Evolutionary conservation across 768 basidiomycete genomes (phyloP).

Genomic region (Rhizopogon vinicolor): DNA sequence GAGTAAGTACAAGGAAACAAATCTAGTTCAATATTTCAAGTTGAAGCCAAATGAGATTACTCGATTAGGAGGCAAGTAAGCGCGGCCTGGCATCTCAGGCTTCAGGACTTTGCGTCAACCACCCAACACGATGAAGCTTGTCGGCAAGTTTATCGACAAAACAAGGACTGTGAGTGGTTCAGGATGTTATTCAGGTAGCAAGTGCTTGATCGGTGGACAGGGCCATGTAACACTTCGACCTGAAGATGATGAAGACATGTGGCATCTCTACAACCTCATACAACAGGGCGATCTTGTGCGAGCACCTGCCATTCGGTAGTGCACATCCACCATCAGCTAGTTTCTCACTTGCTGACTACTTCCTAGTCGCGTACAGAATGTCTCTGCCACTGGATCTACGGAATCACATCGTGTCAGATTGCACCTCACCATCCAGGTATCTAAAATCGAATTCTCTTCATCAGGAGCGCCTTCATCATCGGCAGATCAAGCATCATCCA

Average conservation of each 20-base stretch:
- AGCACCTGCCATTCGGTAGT: conserved; percentile 78
- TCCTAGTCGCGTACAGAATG: conserved; percentile 76
- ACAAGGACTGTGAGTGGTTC: conserved; percentile 59
- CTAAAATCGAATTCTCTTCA: conserved; percentile 77
- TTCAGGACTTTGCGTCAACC: not conserved
- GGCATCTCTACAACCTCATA: conserved; percentile 98
- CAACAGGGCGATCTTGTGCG: conserved; percentile 83
- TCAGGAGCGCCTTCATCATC: conserved; percentile 49
- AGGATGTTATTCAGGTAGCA: not conserved
- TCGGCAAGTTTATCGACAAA: conserved; percentile 82
- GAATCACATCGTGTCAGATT: conserved; percentile 87
- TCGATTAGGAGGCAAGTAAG: not conserved
- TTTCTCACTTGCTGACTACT: conserved; percentile 6
- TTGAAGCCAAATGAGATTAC: not conserved
- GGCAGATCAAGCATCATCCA: conserved; percentile 32
- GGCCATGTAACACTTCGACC: conserved; percentile 93
- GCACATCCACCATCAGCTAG: not conserved
- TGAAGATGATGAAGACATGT: conserved; percentile 99
- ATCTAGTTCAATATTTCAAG: too few relatives aligned
- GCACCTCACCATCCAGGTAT: conserved; percentile 79
- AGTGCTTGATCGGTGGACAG: conserved; percentile 36
- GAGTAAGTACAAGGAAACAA: too few relatives aligned
- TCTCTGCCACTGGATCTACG: conserved; percentile 89
- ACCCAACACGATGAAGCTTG: conserved; percentile 67
- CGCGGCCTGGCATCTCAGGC: not conserved